Evolutionary conservation across 441 rosid genomes (phyloP).

Genomic region (Syzygium malaccense): DNA sequence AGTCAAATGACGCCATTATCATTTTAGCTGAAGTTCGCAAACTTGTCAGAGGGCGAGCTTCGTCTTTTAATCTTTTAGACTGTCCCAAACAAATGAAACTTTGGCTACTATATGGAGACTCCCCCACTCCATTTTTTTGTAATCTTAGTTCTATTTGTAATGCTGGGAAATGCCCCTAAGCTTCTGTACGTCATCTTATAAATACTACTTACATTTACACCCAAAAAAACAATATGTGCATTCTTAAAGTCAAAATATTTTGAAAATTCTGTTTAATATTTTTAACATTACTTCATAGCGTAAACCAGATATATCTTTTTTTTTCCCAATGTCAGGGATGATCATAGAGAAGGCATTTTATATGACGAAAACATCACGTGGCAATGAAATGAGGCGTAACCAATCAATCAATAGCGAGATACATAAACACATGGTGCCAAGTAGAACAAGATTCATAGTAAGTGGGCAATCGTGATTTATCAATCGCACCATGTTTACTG

Average conservation of each 20-base stretch:
- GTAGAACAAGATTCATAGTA: not conserved
- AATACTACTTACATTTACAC: too few relatives aligned
- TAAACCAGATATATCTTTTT: not conserved
- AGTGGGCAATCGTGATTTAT: not conserved
- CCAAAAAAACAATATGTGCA: too few relatives aligned
- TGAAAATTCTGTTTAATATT: not conserved
- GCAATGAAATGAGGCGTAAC: not conserved
- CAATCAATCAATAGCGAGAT: not conserved
- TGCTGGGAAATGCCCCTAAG: too few relatives aligned
- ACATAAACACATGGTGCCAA: not conserved
- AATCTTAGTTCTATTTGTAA: too few relatives aligned
- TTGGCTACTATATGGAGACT: too few relatives aligned
- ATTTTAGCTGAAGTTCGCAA: too few relatives aligned
- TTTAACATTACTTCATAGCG: not conserved
- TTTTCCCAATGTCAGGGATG: not conserved
- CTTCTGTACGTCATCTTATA: too few relatives aligned
- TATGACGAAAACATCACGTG: not conserved
- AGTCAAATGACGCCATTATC: too few relatives aligned
- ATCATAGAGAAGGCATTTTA: accelerated
- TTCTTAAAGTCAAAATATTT: not conserved
- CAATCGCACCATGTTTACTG: not conserved
- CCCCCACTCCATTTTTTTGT: too few relatives aligned
- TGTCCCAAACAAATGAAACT: too few relatives aligned
- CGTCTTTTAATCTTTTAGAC: too few relatives aligned
- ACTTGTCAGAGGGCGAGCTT: too few relatives aligned